Base-by-base conservation (phyloP, 345 rosid species). In the Gossypium longicalyx region DNA sequence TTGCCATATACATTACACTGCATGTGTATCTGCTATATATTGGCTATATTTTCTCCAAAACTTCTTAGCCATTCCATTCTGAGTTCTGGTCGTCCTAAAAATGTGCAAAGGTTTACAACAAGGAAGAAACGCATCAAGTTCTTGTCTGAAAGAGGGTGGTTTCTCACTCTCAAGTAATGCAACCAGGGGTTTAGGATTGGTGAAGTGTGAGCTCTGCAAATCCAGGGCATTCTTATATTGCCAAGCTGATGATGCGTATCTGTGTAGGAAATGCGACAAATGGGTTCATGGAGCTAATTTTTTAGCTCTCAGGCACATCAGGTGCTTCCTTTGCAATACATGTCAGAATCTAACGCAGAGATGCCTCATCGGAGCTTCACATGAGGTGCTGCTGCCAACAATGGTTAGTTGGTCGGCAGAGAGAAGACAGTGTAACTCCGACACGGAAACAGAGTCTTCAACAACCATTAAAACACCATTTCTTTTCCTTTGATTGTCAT, bases 221-320 rank as follows among this genome's bases (percentile, higher is more conserved):
- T 62, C 83, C 4, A 77, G 77, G 61, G 97, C 97, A 20, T 69
- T 82, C 27, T 74, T 91, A 61, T 93, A 88, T 68, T 93, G 98
- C 77, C 91, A 84, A 72, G 98, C 98, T 1, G 98, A 93, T 74
- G 82, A 89, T 63, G 97, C 98, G 0, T 90, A 73, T 70, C 86
- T 91, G 0, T 93, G 98, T 77, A 43, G 80, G 52, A 79, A 81
- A 71, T 93, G 98, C 29, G 98, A 93, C 62, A 85, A 76, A 78
- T 75, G 83, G 84, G 98, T 93, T 22, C 98, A 93, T 34, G 84
- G 81, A 63, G 98, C 97, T 10, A 93, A 93, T 77, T 89, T 93
- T 85, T 77, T 93, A 53, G 95, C 98, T 9, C 83, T 63, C 76
- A 87, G 98, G 78, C 98, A 93, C 53, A 78, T 90, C 23, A 67